Base-by-base conservation (phyloP, 148 eudicot genomes). In the Chenopodium album region DNA sequence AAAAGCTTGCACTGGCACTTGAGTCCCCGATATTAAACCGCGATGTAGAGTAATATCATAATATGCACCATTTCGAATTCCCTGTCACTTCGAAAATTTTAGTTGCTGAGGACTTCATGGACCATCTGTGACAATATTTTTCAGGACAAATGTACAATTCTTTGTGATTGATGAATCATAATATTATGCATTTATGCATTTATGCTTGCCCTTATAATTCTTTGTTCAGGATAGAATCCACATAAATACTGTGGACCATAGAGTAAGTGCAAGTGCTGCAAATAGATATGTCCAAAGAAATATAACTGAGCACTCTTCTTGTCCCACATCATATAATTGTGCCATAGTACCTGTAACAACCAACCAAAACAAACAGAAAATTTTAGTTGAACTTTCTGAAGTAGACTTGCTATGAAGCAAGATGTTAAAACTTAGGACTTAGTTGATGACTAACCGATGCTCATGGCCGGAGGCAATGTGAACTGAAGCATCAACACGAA, bases 401-500 rank as follows among this genome's bases (percentile, higher is more conserved):
- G 7, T 20, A 31, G 69, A 76, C 78, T 52, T 34, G 2, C 44
- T 37, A 34, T 67, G 5, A 41, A 50, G 26, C 32, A 9, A 22
- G 31, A 31, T 46, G 29, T 69, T 9, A 17, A 34, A 14, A 9
- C 34, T 17, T 16, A 48, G 47, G 41, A 77, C 1, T 37, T 37
- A 37, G 63, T 50, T 63, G 14, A 26, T 9, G 12, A 44, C 86
- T 85, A 76, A 91, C 97, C 88, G 0, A 94, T 89, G 80, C 83
- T 88, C 98, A 95, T 95, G 73, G 98, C 98, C 17, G 98, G 98
- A 60, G 98, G 98, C 47, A 95, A 81, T 14, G 90, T 85, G 79
- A 86, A 95, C 81, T 95, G 98, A 84, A 93, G 85, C 92, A 95
- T 82, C 22, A 95, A 87, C 76, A 95, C 90, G 56, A 90, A 95